These are phyloP conservation scores for Candida suzukii DNA, from an alignment of 805 yeast genomes.

Conservation along the genomic window DNA sequence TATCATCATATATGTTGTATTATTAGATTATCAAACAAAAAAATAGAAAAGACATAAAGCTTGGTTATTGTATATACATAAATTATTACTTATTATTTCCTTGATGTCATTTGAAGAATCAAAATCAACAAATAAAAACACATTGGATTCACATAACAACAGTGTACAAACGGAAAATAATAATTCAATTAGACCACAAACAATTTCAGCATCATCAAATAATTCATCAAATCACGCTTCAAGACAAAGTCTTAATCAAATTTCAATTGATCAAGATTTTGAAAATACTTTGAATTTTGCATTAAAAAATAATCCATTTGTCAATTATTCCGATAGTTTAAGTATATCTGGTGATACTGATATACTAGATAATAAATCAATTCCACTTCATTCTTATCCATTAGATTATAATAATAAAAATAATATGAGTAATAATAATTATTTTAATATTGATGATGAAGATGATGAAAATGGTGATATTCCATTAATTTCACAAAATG, in stretches of 20 bases:
- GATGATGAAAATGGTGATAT: background rate
- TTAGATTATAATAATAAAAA: constrained; percentile 5
- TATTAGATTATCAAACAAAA: too few species aligned
- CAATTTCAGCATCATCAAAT: background rate
- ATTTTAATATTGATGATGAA: background rate
- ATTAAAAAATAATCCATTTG: constrained; percentile 40
- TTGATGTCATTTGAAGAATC: background rate
- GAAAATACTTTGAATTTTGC: constrained; percentile 65
- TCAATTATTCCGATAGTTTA: background rate
- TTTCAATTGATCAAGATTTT: constrained; percentile 50
- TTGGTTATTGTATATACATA: too few species aligned
- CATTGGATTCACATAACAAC: background rate
- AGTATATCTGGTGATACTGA: background rate
- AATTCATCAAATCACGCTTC: constrained; percentile 1
- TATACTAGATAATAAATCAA: constrained; percentile 15
- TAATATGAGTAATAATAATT: background rate
- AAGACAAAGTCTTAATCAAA: constrained; percentile 26
- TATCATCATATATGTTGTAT: too few species aligned
- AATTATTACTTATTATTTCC: too few species aligned
- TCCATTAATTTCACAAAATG: background rate
- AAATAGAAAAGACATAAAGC: too few species aligned
- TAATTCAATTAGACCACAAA: background rate
- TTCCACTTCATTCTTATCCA: constrained; percentile 25
- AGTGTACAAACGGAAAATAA: too few species aligned
- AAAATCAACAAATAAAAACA: background rate